A percentile compares a stretch with the other conserved stretches of the same genome.
Conservation (phyloP, 2,329 filamentous ascomycete genomes). For the Aspergillus hortae region DNA sequence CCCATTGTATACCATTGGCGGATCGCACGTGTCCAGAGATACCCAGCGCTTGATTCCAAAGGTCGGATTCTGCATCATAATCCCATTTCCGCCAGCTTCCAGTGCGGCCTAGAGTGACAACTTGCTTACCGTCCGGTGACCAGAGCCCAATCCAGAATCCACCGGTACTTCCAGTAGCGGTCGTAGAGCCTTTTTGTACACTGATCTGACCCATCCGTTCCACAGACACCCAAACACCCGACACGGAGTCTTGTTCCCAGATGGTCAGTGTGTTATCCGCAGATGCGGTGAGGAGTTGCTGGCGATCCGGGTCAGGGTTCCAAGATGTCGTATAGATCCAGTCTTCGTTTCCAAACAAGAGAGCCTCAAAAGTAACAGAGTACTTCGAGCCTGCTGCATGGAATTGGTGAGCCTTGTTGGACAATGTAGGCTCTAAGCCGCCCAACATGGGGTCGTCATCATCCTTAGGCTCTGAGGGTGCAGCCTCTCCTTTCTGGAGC, state of each 20-base stretch:
- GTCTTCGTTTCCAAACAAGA: slow-evolving; percentile 92
- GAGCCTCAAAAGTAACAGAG: slow-evolving; percentile 85
- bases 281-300: slow-evolving; percentile 81
- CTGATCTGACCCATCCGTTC: slow-evolving; percentile 90
- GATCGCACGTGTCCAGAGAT: slow-evolving; percentile 80
- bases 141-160: slow-evolving; percentile 96
- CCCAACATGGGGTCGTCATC: slow-evolving; percentile 36
- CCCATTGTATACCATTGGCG: slow-evolving; percentile 81
- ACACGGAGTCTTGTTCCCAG: slow-evolving; percentile 80
- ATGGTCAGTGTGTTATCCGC: slow-evolving; percentile 93
- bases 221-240: slow-evolving; percentile 86
- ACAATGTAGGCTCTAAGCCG: slow-evolving; percentile 63
- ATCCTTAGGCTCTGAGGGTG: slow-evolving; percentile 49
- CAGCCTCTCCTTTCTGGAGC: slow-evolving; percentile 66
- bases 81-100: slow-evolving; percentile 91
- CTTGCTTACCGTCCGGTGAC: slow-evolving; percentile 70
- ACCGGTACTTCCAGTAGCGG: slow-evolving; percentile 90
- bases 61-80: slow-evolving; percentile 56
- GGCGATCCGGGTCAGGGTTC: slow-evolving; percentile 54
- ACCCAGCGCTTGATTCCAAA: slow-evolving; percentile 74
- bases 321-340: slow-evolving; percentile 93
- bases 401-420: slow-evolving; percentile 85
- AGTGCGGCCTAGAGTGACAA: slow-evolving; percentile 82
- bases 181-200: slow-evolving; percentile 90
- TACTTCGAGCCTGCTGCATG: slow-evolving; percentile 60